These are phyloP conservation scores for Ophiostoma populinum DNA, from an alignment of 2,329 filamentous ascomycete species.

Conservation along the genomic window DNA sequence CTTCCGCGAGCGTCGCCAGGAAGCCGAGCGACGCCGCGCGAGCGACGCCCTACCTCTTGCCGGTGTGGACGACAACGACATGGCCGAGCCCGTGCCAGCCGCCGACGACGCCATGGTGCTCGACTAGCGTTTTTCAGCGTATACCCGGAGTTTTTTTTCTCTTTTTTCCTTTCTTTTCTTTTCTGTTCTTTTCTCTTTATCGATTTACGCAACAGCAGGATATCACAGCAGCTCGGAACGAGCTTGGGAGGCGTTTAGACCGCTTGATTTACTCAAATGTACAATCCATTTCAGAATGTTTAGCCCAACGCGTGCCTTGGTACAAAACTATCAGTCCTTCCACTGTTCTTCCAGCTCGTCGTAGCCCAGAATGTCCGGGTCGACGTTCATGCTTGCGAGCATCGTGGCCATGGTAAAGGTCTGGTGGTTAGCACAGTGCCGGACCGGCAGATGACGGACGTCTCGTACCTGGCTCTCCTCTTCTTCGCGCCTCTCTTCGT, in stretches of 20 bases:
- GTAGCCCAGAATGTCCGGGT: constrained; percentile 19
- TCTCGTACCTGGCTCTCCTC: not conserved
- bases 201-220: not conserved
- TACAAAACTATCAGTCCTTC: constrained; percentile 12
- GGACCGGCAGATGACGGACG: not conserved
- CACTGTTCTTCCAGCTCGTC: constrained; percentile 17
- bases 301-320: too few species aligned
- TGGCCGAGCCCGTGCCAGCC: not conserved
- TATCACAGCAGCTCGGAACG: too few species aligned
- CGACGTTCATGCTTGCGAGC: constrained; percentile 21
- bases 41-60: too few species aligned
- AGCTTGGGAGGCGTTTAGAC: too few species aligned
- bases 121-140: constrained; percentile 21
- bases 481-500: too few species aligned
- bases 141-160: not conserved
- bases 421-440: constrained; percentile 7
- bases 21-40: too few species aligned
- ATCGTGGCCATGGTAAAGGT: constrained; percentile 23
- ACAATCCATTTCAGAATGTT: not conserved
- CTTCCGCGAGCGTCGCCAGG: constrained; percentile 36
- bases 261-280: not conserved
- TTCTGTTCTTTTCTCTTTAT: not conserved
- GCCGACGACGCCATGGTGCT: constrained; percentile 47
- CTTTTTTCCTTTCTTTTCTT: not conserved
- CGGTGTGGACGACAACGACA: not conserved